These are phyloP conservation scores for Cordyceps cateniannulata DNA, from an alignment of 2,329 filamentous ascomycete species.

Conservation along the genomic window DNA sequence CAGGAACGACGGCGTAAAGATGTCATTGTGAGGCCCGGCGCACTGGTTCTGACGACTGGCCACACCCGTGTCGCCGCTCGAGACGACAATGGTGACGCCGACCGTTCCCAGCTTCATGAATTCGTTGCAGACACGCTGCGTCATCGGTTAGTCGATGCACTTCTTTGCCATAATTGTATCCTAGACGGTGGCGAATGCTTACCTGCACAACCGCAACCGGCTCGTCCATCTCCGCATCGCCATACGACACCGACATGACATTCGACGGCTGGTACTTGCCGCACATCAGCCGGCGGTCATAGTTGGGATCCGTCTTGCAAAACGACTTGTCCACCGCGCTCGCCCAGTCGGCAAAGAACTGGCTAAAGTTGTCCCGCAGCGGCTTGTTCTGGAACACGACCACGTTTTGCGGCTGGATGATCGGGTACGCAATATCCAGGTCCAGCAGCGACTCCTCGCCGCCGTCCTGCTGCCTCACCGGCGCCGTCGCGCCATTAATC, in stretches of 20 bases:
- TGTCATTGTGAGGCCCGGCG: conserved; percentile 13
- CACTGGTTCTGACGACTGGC: conserved; percentile 18
- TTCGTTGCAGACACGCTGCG: conserved; percentile 32
- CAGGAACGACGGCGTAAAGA: conserved; percentile 29
- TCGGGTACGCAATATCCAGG: conserved; percentile 40
- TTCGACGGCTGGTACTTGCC: conserved; percentile 18
- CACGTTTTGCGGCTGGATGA: conserved; percentile 44
- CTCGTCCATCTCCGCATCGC: conserved; percentile 33
- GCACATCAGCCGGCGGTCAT: conserved; percentile 35
- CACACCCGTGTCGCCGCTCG: conserved; percentile 34
- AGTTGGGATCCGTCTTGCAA: conserved; percentile 38
- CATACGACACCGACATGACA: conserved; percentile 39
- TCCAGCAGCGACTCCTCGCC: conserved; percentile 41
- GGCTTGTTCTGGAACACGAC: conserved; percentile 28
- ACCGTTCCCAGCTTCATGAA: conserved; percentile 41
- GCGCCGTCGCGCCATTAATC: conserved; percentile 15
- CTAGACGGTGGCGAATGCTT: conserved; percentile 28
- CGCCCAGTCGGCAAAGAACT: conserved; percentile 37
- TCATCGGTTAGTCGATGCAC: neutral
- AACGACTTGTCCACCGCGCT: conserved; percentile 48
- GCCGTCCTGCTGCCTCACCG: conserved; percentile 11
- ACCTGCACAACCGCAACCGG: conserved; percentile 31
- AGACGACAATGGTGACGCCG: conserved; percentile 35
- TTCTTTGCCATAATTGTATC: neutral
- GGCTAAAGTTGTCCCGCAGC: conserved; percentile 22